These are phyloP conservation scores for Auriscalpium microsporum DNA, from an alignment of 768 basidiomycete genomes.

Conservation along the genomic window DNA sequence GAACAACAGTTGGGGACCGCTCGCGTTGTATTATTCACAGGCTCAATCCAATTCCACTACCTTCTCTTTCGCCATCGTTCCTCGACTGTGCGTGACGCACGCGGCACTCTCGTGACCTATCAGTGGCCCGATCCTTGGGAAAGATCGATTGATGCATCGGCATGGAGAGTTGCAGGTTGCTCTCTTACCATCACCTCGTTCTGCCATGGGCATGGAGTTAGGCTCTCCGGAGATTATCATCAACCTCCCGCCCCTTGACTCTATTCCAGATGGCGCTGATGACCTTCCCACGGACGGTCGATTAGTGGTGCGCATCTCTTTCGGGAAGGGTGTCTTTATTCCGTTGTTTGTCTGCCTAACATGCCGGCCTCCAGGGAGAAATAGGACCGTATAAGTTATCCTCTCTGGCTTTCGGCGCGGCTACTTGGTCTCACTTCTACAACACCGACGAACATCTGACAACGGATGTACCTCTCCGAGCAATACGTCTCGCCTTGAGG, in stretches of 20 bases:
- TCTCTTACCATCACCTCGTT: neutral
- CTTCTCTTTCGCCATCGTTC: neutral
- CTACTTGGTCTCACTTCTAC: conserved; percentile 58
- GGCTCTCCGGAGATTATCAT: conserved; percentile 34
- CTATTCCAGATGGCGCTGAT: conserved; percentile 32
- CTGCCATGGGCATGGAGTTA: conserved; percentile 32
- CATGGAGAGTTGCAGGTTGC: no score
- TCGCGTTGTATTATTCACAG: neutral
- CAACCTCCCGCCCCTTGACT: conserved; percentile 29
- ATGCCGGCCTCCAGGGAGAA: conserved; percentile 20
- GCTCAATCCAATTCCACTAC: neutral
- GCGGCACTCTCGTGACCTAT: neutral
- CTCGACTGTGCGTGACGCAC: neutral
- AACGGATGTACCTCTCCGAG: conserved; percentile 50
- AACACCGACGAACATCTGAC: conserved; percentile 51
- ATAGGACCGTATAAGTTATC: conserved; percentile 31
- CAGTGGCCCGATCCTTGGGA: neutral
- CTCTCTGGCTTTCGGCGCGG: conserved; percentile 63
- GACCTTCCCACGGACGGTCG: conserved; percentile 31
- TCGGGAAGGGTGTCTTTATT: neutral
- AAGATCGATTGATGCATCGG: neutral
- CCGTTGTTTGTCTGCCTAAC: neutral
- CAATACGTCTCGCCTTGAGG: conserved; percentile 71
- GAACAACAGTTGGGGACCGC: neutral
- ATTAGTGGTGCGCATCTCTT: conserved; percentile 24